Base-by-base conservation (phyloP, 2,329 filamentous ascomycete species). In the Colletotrichum australisinense region DNA sequence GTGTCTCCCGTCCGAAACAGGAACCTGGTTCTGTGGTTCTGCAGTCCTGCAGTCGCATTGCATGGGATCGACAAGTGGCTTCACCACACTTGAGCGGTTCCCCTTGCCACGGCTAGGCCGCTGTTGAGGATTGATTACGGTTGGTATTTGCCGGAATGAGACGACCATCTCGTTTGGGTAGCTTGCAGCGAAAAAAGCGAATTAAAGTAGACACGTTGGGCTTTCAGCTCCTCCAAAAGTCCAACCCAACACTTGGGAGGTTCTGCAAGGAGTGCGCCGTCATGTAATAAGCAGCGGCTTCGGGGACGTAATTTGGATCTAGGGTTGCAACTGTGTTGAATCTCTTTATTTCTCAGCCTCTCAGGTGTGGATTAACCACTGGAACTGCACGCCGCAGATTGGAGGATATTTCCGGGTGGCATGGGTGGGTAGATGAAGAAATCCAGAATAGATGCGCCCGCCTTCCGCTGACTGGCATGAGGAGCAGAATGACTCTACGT, bases 51-150 rank as follows among this genome's bases (percentile, higher is more conserved):
- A 64, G 38, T 30, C 12, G 55, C 49, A 60, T 69, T 63, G 32
- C 55, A 65, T 64, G 66, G 58, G 59, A 70, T 59, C 70, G 59
- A 69, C 70, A 65, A 5, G 30, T 69, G 55, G 52, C 65, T 53
- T 69, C 59, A 24, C 26, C 49, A 16, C 11, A 53, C 19, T 69
- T n/a, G 46, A 56, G 46, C 16, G n/a, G 24, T 38, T 53, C 66
- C 55, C 70, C 66, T 49, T 70, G 67, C 49, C 26, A 52, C 46
- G 59, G 42, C 32, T 26, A 32, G 55, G 66, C 67, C 59, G 66
- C 12, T 59, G 59, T 70, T 49, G 32, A 55, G 60, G 55, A 64
- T 64, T 65, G 14, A 73, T 70, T 65, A 46, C n/a, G 53, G 24
- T 56, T 55, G 58, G 52, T 59, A 28, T 49, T 66, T n/a, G 53